Conservation (phyloP, 306 rosid genomes). For the Cyclanthera cordifolia region DNA sequence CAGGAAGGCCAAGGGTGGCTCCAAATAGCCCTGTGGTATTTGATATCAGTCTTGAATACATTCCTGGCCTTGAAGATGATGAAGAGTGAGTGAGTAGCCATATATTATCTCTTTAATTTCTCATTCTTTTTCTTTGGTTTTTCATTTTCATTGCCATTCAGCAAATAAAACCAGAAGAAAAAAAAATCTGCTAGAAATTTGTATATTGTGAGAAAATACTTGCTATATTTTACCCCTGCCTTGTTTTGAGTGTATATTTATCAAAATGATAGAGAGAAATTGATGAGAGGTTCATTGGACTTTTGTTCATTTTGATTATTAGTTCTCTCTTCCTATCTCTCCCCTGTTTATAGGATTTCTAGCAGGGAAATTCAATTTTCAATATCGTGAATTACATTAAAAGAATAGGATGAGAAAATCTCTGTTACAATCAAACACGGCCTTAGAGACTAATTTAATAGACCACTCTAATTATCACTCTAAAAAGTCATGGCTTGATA, state of each 20-base stretch:
- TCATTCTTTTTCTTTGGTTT: not conserved
- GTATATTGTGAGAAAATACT: slow-evolving; percentile 5
- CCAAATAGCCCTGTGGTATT: slow-evolving; percentile 85
- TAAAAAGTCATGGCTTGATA: no score
- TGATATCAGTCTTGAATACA: slow-evolving; percentile 79
- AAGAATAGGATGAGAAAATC: no score
- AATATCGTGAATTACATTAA: no score
- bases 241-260: not conserved
- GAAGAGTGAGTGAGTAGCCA: slow-evolving; percentile 33
- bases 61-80: slow-evolving; percentile 75
- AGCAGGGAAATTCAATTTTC: no score
- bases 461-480: no score
- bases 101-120: not conserved
- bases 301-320: no score
- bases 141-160: not conserved
- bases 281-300: not conserved
- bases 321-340: no score
- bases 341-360: no score
- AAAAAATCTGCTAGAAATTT: not conserved
- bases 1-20: slow-evolving; percentile 98
- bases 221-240: slow-evolving; percentile 3
- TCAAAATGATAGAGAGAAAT: not conserved
- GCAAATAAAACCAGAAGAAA: not conserved
- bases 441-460: no score
- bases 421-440: no score